These are phyloP conservation scores for Sporobolomyces pararoseus DNA, from an alignment of 768 basidiomycete genomes.

Conservation along the genomic window DNA sequence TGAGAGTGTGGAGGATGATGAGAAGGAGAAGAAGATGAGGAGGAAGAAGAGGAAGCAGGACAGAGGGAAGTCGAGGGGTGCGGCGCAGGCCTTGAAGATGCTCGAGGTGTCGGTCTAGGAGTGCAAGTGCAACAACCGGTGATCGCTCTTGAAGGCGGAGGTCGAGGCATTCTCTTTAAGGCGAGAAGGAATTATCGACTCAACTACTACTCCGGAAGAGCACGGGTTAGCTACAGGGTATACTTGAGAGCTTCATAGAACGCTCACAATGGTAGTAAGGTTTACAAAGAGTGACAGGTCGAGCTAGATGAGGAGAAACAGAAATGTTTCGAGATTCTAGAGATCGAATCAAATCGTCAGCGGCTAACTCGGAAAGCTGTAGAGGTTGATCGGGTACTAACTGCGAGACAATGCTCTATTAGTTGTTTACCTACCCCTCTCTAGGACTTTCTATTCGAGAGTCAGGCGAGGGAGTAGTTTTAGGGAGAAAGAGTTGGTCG, in stretches of 20 bases:
- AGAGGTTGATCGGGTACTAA: neutral
- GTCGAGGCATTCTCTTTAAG: conserved; percentile 20
- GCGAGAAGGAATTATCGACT: too few species aligned
- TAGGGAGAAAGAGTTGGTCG: too few species aligned
- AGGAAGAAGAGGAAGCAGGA: neutral
- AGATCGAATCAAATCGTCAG: neutral
- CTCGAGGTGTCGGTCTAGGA: neutral
- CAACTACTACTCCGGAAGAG: conserved; percentile 1
- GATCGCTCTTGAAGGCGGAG: conserved; percentile 2
- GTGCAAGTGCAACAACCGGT: conserved; percentile 5
- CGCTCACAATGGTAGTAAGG: too few species aligned
- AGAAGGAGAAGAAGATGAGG: neutral
- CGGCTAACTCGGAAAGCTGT: neutral
- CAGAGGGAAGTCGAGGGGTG: neutral
- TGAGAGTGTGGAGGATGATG: conserved; percentile 12
- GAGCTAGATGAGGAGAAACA: too few species aligned
- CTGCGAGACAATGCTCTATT: neutral
- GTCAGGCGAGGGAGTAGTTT: too few species aligned
- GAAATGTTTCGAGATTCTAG: too few species aligned
- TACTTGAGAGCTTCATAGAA: neutral
- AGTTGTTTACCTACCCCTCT: neutral
- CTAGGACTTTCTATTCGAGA: neutral
- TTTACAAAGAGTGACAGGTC: too few species aligned
- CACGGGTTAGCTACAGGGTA: neutral
- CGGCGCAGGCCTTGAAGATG: neutral